These are phyloP conservation scores for Tagetes patula DNA, from an alignment of 129 eudicot species.

Conservation along the genomic window DNA sequence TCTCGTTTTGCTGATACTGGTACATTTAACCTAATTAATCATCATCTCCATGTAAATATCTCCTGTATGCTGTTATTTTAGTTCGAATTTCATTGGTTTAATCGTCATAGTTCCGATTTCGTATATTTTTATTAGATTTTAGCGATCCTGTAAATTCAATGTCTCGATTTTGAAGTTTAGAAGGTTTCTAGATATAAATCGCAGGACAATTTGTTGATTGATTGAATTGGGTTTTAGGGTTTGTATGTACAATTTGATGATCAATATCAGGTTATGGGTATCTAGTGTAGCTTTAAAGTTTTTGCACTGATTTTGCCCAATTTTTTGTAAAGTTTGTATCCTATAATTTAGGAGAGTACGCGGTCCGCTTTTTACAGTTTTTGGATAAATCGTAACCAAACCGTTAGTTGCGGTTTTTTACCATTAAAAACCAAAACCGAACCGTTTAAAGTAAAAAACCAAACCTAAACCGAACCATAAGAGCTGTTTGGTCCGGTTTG, in stretches of 20 bases:
- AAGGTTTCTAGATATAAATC: constrained; percentile 11
- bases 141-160: not conserved
- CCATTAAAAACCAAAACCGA: too few relatives aligned
- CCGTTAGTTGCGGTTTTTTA: too few relatives aligned
- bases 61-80: not conserved
- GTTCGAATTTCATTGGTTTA: constrained; percentile 15
- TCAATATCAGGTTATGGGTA: not conserved
- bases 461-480: too few relatives aligned
- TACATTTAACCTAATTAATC: not conserved
- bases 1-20: constrained; percentile 11
- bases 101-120: constrained; percentile 8
- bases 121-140: not conserved
- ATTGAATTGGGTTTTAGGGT: constrained; percentile 15
- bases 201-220: constrained; percentile 2
- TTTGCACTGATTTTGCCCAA: not conserved
- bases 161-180: constrained; percentile 2
- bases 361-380: too few relatives aligned
- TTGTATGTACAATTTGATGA: not conserved
- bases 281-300: not conserved
- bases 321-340: not conserved
- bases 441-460: too few relatives aligned
- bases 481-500: too few relatives aligned
- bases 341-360: too few relatives aligned
- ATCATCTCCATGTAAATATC: constrained; percentile 15
- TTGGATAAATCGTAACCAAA: too few relatives aligned